Conservation (phyloP, 2,329 filamentous ascomycete genomes). For the Dendrostoma leiphaemia region DNA sequence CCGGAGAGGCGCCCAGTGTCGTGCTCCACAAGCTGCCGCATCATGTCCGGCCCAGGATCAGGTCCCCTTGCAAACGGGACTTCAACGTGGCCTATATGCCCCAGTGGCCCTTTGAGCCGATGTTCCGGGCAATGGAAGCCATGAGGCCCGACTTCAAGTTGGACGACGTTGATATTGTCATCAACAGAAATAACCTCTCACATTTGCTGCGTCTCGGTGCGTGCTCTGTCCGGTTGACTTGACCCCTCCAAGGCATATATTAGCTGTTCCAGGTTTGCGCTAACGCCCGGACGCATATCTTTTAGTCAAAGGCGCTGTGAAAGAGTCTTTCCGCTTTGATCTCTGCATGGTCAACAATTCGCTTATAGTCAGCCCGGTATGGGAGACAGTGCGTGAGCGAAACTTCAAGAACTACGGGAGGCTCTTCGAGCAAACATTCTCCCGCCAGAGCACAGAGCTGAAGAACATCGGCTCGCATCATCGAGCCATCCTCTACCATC, state of each 20-base stretch:
- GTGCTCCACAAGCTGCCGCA: constrained; percentile 1
- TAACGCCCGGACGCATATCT: background rate
- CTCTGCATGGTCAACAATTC: constrained; percentile 12
- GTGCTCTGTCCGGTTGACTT: background rate
- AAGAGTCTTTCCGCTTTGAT: constrained; percentile 4
- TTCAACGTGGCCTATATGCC: constrained; percentile 13
- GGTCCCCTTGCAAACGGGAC: background rate
- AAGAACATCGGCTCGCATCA: constrained; percentile 1
- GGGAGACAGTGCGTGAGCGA: background rate
- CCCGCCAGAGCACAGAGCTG: background rate
- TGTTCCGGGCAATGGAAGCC: constrained; percentile 26
- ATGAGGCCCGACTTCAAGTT: constrained; percentile 26
- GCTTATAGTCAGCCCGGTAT: constrained; percentile 11
- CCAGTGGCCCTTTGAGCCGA: constrained; percentile 26
- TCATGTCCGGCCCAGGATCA: background rate
- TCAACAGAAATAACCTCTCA: constrained; percentile 26
- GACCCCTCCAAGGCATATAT: too few species aligned
- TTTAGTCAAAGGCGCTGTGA: background rate
- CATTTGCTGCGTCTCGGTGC: constrained; percentile 25
- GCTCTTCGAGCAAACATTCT: constrained; percentile 9
- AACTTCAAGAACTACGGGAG: background rate
- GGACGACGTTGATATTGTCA: constrained; percentile 28
- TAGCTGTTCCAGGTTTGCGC: background rate
- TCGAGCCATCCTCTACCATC: constrained; percentile 12
- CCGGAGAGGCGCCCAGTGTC: constrained; percentile 10